A percentile compares a stretch with the other conserved stretches of the same genome.
phyloP scores from a whole-genome alignment of 1,139 yeast genomes.

The Candida frijolesensis region DNA sequence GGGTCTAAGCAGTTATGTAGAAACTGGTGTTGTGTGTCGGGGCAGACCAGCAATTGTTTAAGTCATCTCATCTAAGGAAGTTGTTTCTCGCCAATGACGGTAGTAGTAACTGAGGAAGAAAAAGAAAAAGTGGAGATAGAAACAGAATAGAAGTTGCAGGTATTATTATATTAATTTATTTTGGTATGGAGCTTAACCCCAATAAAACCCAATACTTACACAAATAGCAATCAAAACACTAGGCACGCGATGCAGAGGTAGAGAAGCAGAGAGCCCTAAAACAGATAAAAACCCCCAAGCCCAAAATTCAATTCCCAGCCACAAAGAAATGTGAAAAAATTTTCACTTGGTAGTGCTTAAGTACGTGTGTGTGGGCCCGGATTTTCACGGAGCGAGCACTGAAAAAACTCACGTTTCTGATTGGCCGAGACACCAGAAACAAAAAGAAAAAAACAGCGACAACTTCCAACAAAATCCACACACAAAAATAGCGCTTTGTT shows the following conservation, averaged over 20 bases:
- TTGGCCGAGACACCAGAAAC: background rate
- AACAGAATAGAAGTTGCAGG: too few relatives aligned
- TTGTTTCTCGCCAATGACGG: too few relatives aligned
- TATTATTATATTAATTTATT: too few relatives aligned
- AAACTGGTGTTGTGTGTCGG: too few relatives aligned
- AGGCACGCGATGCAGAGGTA: background rate
- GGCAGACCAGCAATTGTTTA: too few relatives aligned
- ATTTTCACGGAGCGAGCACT: background rate
- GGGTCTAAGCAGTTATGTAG: too few relatives aligned
- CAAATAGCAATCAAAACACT: background rate
- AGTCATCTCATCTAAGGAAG: too few relatives aligned
- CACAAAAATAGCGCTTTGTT: background rate
- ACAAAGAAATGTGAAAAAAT: background rate
- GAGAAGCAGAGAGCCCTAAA: background rate
- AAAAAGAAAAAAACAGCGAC: too few relatives aligned
- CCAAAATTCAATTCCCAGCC: background rate
- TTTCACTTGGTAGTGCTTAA: background rate
- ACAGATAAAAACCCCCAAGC: background rate
- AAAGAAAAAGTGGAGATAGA: too few relatives aligned
- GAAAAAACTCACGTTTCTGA: background rate
- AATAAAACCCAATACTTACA: background rate
- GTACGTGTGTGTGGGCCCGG: constrained; percentile 1
- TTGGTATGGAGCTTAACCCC: too few relatives aligned
- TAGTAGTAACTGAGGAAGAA: too few relatives aligned
- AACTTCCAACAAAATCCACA: background rate